phyloP scores from a whole-genome alignment of 2,329 filamentous ascomycete species.

The Diaporthe batatas region DNA sequence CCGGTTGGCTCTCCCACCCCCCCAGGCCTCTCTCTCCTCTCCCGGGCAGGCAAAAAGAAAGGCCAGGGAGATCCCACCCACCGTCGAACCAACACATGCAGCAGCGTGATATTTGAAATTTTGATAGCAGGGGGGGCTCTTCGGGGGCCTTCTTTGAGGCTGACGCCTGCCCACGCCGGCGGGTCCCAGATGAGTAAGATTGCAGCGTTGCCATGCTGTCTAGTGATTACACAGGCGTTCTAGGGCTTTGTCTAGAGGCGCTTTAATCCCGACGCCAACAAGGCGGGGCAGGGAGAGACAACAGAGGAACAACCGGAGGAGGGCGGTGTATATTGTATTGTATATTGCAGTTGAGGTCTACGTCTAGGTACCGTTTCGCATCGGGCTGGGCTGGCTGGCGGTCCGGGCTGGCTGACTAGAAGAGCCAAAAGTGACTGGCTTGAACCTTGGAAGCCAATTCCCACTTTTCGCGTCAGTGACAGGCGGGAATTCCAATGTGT shows the following conservation, averaged over 20 bases:
- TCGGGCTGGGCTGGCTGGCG: no score
- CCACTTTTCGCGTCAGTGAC: constrained; percentile 7
- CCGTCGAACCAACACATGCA: neutral
- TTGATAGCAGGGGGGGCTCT: neutral
- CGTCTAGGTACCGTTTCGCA: neutral
- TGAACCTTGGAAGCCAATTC: constrained; percentile 12
- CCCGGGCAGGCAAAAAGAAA: neutral
- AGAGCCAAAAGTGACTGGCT: neutral
- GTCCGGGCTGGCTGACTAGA: no score
- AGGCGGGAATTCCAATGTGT: constrained; percentile 25
- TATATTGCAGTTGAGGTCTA: neutral
- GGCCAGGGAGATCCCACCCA: neutral
- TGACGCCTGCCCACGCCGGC: constrained; percentile 1
- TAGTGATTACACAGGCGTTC: constrained; percentile 24
- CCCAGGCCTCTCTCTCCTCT: neutral
- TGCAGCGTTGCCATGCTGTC: constrained; percentile 24
- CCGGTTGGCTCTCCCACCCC: neutral
- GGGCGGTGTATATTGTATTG: neutral
- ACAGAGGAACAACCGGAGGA: neutral
- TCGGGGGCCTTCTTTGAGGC: neutral
- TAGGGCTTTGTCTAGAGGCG: constrained; percentile 27
- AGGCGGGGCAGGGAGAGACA: neutral
- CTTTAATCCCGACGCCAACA: constrained; percentile 7
- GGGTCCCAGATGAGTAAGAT: constrained; percentile 29
- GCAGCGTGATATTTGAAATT: constrained; percentile 2